Conservation (phyloP, 2,329 filamentous ascomycete species). For the Colletotrichum cuscutae region DNA sequence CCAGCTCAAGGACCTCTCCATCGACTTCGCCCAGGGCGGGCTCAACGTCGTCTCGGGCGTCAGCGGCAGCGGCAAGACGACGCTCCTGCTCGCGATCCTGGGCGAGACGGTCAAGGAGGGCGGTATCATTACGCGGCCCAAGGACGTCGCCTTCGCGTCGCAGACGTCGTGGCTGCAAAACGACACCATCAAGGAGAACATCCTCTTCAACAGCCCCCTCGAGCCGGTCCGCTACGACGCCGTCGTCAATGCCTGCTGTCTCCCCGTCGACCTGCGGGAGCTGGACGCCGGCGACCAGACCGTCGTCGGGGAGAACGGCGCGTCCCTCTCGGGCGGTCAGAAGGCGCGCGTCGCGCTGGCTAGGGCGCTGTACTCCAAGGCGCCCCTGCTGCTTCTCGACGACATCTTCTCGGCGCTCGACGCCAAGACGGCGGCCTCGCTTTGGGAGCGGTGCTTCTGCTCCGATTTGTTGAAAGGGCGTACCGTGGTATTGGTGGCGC, state of each 20-base stretch:
- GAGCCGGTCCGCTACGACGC: constrained; percentile 64
- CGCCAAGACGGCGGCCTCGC: constrained; percentile 64
- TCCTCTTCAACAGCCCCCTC: constrained; percentile 63
- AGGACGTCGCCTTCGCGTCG: constrained; percentile 66
- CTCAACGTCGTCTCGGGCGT: constrained; percentile 65
- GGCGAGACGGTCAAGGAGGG: constrained; percentile 63
- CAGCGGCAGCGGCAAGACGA: constrained; percentile 68
- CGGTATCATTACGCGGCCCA: constrained; percentile 59
- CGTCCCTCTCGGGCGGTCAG: constrained; percentile 66
- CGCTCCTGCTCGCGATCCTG: constrained; percentile 62
- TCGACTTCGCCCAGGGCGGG: constrained; percentile 63
- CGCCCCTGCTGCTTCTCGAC: constrained; percentile 65
- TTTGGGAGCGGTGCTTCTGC: constrained; percentile 69
- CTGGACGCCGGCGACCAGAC: constrained; percentile 62
- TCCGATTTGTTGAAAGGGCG: constrained; percentile 62
- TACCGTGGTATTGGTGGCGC: constrained; percentile 67
- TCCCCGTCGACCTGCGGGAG: constrained; percentile 61
- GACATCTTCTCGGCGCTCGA: constrained; percentile 70
- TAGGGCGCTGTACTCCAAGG: constrained; percentile 66
- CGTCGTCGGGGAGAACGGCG: constrained; percentile 64
- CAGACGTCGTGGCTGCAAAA: constrained; percentile 69
- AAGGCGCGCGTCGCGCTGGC: constrained; percentile 67
- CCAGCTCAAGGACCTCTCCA: constrained; percentile 56
- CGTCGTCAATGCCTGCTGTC: constrained; percentile 66
- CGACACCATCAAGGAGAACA: constrained; percentile 64